Evolutionary conservation across 805 yeast species (phyloP).

Genomic region (Yamadazyma kitorensis): DNA sequence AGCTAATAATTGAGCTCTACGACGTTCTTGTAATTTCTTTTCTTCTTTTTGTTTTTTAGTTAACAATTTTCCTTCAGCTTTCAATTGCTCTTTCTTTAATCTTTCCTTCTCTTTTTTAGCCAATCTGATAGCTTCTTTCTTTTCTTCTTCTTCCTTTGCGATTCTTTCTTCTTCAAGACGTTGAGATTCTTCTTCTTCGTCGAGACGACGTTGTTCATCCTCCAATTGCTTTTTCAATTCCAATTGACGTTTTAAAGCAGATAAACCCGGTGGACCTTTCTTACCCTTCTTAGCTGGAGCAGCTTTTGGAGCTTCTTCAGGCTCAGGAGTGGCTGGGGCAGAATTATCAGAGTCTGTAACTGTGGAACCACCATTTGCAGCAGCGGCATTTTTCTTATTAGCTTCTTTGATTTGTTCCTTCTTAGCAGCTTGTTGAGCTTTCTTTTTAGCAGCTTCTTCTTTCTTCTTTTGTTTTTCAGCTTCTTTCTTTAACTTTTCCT

Average conservation of each 20-base stretch:
- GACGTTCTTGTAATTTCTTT: conserved; percentile 78
- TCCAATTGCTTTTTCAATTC: conserved; percentile 86
- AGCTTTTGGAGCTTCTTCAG: conserved; percentile 19
- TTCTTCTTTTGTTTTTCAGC: conserved; percentile 87
- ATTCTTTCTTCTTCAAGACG: conserved; percentile 50
- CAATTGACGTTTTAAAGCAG: conserved; percentile 85
- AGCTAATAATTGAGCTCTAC: conserved; percentile 74
- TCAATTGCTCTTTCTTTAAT: conserved; percentile 83
- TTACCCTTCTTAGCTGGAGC: conserved; percentile 49
- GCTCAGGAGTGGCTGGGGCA: conserved; percentile 33
- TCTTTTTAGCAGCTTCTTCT: conserved; percentile 84
- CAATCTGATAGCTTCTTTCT: conserved; percentile 54
- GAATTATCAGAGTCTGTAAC: conserved; percentile 18
- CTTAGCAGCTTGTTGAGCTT: conserved; percentile 61
- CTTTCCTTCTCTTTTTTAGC: conserved; percentile 85
- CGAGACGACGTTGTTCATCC: conserved; percentile 71
- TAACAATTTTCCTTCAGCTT: conserved; percentile 92
- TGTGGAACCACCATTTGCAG: no score
- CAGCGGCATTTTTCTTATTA: conserved; percentile 42
- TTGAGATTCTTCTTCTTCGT: conserved; percentile 60
- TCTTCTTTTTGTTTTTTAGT: conserved; percentile 96
- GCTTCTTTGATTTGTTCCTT: conserved; percentile 54
- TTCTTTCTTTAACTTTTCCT: conserved; percentile 93
- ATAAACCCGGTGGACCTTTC: conserved; percentile 85
- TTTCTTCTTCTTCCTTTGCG: conserved; percentile 62